Evolutionary conservation across 1,284 basidiomycete genomes (phyloP), one percentile per base, ranked within the genome.

Genomic region (Apiotrichum porosum): DNA sequence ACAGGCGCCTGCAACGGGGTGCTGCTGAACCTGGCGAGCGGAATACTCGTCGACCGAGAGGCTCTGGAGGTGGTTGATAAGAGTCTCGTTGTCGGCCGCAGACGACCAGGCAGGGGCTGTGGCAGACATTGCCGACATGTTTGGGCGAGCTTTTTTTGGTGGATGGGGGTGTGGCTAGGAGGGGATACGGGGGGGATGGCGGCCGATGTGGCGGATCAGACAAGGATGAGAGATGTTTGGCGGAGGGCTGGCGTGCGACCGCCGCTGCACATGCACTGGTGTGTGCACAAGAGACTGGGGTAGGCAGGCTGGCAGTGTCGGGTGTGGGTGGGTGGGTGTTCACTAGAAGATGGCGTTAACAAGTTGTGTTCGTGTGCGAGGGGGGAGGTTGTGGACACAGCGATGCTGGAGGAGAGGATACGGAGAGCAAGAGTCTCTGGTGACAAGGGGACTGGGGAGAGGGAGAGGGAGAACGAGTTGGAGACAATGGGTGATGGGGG

Each of bases 71-170:
- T 49, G 49, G 13, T 37, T 19, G 21, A 43, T 19, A 28, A 53
- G 42, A 42, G 47, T 44, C 30, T 41, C 30, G 17, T 44, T 46
- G 18, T 44, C 13, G n/a, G 39, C 15, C n/a, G n/a, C n/a, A n/a
- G n/a, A n/a, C 13, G 44, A 47, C 37, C 44, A 51, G 14, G 49
- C 18, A 35, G 37, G 24, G 13, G 40, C 35, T 17, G 44, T 24
- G 34, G 36, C 31, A 15, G 49, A 38, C 49, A 51, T 51, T 18
- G n/a, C n/a, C n/a, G n/a, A n/a, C n/a, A n/a, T n/a, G n/a, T n/a
- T n/a, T n/a, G n/a, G n/a, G n/a, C n/a, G n/a, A n/a, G n/a, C n/a
- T n/a, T n/a, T n/a, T n/a, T n/a, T n/a, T n/a, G n/a, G n/a, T n/a
- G n/a, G n/a, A n/a, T n/a, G n/a, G n/a, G n/a, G n/a, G n/a, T n/a